These are phyloP conservation scores for Solanum dulcamara DNA, from an alignment of 257 asterid species.

Conservation along the genomic window DNA sequence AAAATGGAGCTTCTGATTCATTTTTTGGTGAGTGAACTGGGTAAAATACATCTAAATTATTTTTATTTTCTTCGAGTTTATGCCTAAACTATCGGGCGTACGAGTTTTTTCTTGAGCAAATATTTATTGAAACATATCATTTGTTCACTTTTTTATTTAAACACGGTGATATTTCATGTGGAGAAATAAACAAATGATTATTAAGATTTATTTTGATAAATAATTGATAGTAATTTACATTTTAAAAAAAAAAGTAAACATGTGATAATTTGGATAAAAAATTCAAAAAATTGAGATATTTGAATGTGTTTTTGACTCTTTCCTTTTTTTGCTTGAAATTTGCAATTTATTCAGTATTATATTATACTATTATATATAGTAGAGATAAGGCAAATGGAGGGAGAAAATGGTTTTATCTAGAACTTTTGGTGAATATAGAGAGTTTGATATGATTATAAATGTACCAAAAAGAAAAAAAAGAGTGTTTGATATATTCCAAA, in stretches of 20 bases:
- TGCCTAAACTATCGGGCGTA: too few species aligned
- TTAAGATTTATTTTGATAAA: background rate
- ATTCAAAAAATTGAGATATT: background rate
- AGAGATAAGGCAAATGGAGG: background rate
- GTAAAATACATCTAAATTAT: background rate
- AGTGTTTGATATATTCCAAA: background rate
- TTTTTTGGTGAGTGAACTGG: background rate
- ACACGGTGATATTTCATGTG: background rate
- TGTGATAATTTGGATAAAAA: background rate
- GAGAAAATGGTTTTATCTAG: background rate
- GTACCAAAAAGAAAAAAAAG: background rate
- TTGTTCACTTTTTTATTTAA: background rate
- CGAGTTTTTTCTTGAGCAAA: background rate
- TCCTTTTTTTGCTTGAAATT: background rate
- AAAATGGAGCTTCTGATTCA: background rate
- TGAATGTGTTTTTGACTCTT: background rate
- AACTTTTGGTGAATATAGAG: background rate
- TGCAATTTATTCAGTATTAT: background rate
- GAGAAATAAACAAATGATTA: too few species aligned
- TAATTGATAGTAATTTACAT: background rate
- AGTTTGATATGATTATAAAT: background rate
- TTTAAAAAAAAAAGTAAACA: background rate
- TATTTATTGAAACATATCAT: background rate
- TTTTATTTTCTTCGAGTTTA: too few species aligned
- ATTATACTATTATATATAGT: background rate